Conservation (phyloP, 179 eudicot species). For the Silene noctiflora region DNA sequence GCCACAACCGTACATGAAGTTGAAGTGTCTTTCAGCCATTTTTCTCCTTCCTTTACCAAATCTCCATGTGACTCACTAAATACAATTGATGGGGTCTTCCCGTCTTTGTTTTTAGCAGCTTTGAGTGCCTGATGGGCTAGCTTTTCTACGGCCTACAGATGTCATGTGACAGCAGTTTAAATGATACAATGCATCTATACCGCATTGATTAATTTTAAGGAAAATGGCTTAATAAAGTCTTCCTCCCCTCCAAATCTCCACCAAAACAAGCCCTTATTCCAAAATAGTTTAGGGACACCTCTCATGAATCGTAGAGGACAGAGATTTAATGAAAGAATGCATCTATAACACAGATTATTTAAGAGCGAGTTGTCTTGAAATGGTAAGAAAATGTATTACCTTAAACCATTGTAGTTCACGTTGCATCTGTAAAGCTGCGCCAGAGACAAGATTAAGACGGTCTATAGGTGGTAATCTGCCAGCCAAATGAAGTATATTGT, state of each 20-base stretch:
- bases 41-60: slow-evolving; percentile 34
- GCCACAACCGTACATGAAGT: slow-evolving; percentile 40
- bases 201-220: too few relatives aligned
- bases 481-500: slow-evolving; percentile 40
- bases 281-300: too few relatives aligned
- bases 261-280: too few relatives aligned
- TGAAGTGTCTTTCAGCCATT: slow-evolving; percentile 48
- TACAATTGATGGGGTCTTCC: slow-evolving; percentile 34
- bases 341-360: too few relatives aligned
- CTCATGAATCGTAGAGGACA: too few relatives aligned
- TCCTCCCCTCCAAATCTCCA: too few relatives aligned
- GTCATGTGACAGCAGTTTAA: too few relatives aligned
- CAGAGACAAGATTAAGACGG: slow-evolving; percentile 35
- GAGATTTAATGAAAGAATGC: too few relatives aligned
- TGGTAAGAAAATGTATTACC: slow-evolving; percentile 21
- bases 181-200: too few relatives aligned
- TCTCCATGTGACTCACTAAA: slow-evolving; percentile 38
- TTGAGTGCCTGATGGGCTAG: slow-evolving; percentile 26
- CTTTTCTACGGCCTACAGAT: slow-evolving; percentile 35
- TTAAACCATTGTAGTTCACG: slow-evolving; percentile 46
- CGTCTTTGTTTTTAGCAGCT: slow-evolving; percentile 21
- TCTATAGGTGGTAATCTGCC: slow-evolving; percentile 32
- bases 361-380: too few relatives aligned
- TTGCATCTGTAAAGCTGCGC: slow-evolving; percentile 44
- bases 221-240: too few relatives aligned